phyloP scores from a whole-genome alignment of 2,329 filamentous ascomycete genomes.

The Diaporthe longicolla region DNA sequence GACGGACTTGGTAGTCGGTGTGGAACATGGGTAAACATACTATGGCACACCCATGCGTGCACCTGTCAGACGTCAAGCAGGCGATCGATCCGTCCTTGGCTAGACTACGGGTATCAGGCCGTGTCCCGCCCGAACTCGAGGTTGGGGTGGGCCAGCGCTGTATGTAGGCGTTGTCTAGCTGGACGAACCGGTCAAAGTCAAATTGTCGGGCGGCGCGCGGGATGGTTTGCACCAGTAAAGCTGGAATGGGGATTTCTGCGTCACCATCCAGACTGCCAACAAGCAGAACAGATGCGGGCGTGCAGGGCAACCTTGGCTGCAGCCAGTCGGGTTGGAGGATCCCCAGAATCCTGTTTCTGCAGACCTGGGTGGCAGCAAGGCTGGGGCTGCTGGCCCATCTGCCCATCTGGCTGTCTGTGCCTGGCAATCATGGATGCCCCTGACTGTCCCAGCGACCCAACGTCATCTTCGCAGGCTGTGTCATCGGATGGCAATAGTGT shows the following conservation, averaged over 20 bases:
- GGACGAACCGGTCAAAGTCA: constrained; percentile 32
- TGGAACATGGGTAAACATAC: too few relatives aligned
- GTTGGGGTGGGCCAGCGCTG: background rate
- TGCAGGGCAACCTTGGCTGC: constrained; percentile 20
- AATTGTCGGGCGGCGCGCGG: constrained; percentile 1
- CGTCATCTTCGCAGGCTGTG: constrained; percentile 27
- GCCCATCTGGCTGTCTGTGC: background rate
- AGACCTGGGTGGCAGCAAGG: background rate
- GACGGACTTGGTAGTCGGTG: too few relatives aligned
- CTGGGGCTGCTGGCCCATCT: background rate
- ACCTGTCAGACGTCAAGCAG: too few relatives aligned
- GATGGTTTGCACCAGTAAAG: background rate
- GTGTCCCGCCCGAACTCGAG: background rate
- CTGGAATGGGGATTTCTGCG: constrained; percentile 18
- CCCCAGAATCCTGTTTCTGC: constrained; percentile 15
- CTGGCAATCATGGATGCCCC: constrained; percentile 35
- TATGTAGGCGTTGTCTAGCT: background rate
- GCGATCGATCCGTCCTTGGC: too few relatives aligned
- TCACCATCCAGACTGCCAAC: constrained; percentile 25
- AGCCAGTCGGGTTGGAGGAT: constrained; percentile 26
- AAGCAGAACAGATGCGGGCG: background rate
- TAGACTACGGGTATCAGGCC: too few relatives aligned
- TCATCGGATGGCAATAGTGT: too few relatives aligned
- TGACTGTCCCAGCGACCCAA: constrained; percentile 25
- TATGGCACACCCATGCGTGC: too few relatives aligned